phyloP scores from a whole-genome alignment of 495 filamentous ascomycete species.

The Hypoxylon trugodes region DNA sequence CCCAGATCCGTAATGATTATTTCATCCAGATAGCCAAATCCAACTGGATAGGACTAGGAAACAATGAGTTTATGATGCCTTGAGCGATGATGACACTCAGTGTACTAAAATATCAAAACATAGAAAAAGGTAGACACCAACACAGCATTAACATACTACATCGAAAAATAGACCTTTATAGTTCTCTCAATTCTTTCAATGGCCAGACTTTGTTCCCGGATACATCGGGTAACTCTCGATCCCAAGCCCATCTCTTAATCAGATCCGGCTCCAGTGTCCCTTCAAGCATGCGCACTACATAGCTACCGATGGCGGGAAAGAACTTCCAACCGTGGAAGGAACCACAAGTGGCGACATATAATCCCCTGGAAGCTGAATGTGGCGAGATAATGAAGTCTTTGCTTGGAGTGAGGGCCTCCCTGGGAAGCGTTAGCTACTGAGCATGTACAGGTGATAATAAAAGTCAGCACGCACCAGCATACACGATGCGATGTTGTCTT shows the following conservation, averaged over 20 bases:
- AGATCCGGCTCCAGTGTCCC: conserved; percentile 55
- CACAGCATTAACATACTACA: not conserved
- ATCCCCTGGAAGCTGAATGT: conserved; percentile 58
- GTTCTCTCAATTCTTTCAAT: conserved; percentile 26
- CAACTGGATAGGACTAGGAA: no score
- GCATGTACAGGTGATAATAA: not conserved
- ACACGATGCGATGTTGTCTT: conserved; percentile 43
- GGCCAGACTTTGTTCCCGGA: conserved; percentile 34
- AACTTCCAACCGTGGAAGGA: conserved; percentile 68
- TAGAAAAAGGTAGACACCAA: no score
- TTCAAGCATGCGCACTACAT: conserved; percentile 65
- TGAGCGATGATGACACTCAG: no score
- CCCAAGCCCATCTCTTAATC: conserved; percentile 63
- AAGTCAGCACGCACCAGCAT: conserved; percentile 46
- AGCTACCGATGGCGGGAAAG: conserved; percentile 66
- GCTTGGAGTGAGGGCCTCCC: conserved; percentile 53
- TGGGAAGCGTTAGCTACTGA: conserved; percentile 3
- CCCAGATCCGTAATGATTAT: no score
- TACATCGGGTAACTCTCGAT: conserved; percentile 42
- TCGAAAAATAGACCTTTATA: not conserved
- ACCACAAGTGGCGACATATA: conserved; percentile 57
- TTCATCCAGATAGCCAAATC: no score
- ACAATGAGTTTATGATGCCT: no score
- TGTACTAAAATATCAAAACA: no score
- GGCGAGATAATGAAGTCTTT: conserved; percentile 66